Percentiles rank a stretch among this genome's conserved stretches.
These are phyloP conservation scores for Isoetes taiwanensis DNA, from an alignment of 75 land plant genomes.

Conservation along the genomic window DNA sequence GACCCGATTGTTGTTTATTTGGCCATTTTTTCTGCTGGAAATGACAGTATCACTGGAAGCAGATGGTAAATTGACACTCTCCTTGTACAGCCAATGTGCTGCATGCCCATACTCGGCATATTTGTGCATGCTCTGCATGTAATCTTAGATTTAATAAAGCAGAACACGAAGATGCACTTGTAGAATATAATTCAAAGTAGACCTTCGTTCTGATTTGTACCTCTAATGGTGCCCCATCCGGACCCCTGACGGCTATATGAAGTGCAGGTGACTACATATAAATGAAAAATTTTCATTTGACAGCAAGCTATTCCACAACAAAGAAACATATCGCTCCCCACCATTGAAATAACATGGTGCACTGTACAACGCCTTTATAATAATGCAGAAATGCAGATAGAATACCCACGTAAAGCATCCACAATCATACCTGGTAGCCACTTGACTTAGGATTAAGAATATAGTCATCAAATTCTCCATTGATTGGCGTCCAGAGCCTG, in stretches of 20 bases:
- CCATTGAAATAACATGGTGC: no score
- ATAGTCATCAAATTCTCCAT: slow-evolving; percentile 97
- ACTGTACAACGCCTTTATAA: no score
- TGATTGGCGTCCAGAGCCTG: slow-evolving; percentile 93
- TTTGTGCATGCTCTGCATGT: slow-evolving; percentile 79
- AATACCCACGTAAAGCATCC: no score
- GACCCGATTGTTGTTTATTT: not conserved
- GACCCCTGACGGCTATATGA: slow-evolving; percentile 91
- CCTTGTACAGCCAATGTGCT: slow-evolving; percentile 97
- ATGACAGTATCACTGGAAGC: slow-evolving; percentile 8
- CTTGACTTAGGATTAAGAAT: slow-evolving; percentile 96
- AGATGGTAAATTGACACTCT: slow-evolving; percentile 28
- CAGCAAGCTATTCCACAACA: no score
- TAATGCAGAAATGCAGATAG: no score
- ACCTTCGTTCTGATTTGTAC: slow-evolving; percentile 97
- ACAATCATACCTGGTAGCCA: slow-evolving; percentile 97
- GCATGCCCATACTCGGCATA: slow-evolving; percentile 92
- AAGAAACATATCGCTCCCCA: no score
- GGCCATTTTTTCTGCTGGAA: slow-evolving; percentile 3
- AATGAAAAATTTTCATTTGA: no score
- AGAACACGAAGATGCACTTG: not conserved
- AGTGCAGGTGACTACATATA: slow-evolving; percentile 72
- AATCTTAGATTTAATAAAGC: not conserved
- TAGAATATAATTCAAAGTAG: not conserved
- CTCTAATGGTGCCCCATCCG: slow-evolving; percentile 83